phyloP scores from a whole-genome alignment of 2,329 filamentous ascomycete species.

The Macrophomina pseudophaseolina region DNA sequence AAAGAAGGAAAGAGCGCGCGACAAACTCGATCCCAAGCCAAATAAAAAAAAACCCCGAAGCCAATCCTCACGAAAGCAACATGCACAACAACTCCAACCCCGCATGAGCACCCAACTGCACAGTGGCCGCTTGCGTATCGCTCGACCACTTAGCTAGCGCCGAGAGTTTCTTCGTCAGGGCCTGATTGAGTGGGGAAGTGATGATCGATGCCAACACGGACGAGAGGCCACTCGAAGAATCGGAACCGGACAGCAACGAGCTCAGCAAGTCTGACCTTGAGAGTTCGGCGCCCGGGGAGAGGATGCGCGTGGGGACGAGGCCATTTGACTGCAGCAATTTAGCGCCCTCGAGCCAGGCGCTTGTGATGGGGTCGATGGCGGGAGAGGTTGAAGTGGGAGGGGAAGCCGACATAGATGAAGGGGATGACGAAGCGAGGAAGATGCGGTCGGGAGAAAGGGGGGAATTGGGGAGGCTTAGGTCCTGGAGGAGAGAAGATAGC shows the following conservation, averaged over 20 bases:
- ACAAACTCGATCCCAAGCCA: too few relatives aligned
- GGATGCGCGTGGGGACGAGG: neutral
- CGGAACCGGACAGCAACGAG: neutral
- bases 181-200: neutral
- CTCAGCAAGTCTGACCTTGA: neutral
- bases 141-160: neutral
- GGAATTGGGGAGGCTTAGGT: neutral
- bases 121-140: neutral
- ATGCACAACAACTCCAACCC: neutral
- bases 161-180: neutral
- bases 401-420: too few relatives aligned
- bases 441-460: neutral
- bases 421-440: neutral
- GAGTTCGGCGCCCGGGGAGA: neutral
- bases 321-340: slow-evolving; percentile 4
- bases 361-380: neutral
- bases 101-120: neutral
- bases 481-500: neutral
- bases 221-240: neutral
- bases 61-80: neutral
- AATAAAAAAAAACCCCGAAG: neutral
- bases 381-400: neutral
- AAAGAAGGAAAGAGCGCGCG: too few relatives aligned
- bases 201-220: neutral
- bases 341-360: neutral